Evolutionary conservation across 2,329 filamentous ascomycete genomes (phyloP).

Genomic region (Paracamarosporium sp.): DNA sequence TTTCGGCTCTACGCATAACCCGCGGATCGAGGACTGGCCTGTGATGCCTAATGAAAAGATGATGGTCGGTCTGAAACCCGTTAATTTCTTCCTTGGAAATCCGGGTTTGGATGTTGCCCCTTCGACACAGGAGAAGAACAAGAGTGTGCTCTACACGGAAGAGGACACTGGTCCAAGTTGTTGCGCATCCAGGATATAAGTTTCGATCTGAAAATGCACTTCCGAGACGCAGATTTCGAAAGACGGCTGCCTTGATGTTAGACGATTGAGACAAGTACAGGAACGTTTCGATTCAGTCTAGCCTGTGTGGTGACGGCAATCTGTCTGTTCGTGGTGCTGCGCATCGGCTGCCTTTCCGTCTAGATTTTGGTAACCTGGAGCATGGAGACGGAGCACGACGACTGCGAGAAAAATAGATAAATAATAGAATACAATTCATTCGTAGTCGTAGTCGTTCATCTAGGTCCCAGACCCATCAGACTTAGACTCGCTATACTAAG

Average conservation of each 20-base stretch:
- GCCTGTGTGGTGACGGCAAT: too few species aligned
- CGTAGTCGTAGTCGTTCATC: neutral
- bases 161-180: neutral
- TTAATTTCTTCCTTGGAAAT: constrained; percentile 33
- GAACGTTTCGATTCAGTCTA: too few species aligned
- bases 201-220: too few species aligned
- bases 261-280: too few species aligned
- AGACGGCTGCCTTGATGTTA: too few species aligned
- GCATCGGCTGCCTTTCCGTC: too few species aligned
- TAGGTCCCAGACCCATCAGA: neutral
- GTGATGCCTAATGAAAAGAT: constrained; percentile 40
- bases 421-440: neutral
- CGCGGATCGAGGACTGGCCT: constrained; percentile 37
- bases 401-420: neutral
- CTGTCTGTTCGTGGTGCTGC: too few species aligned
- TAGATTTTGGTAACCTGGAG: too few species aligned
- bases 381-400: neutral
- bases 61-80: constrained; percentile 28
- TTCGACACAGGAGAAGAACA: constrained; percentile 25
- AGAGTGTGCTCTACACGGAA: constrained; percentile 24
- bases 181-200: neutral
- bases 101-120: constrained; percentile 31
- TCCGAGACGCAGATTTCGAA: too few species aligned
- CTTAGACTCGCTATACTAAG: neutral
- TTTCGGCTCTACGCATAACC: constrained; percentile 38